Percentiles rank a stretch among this genome's conserved stretches.
Conservation (phyloP, 192 early-diverging fungal genomes). For the Bifiguratus adelaidae region DNA sequence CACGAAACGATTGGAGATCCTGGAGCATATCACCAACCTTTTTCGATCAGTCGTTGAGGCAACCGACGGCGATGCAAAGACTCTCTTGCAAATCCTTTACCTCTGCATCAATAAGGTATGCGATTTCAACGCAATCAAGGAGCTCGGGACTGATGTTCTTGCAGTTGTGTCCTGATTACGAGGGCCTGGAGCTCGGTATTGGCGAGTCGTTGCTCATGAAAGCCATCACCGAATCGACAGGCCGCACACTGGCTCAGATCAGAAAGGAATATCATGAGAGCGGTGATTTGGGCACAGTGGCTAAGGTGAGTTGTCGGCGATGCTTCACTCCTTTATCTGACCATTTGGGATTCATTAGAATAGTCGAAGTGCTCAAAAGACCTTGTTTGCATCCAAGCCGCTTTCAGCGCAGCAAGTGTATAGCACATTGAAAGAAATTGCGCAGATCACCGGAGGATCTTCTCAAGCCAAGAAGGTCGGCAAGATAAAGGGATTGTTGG, state of each 20-base stretch:
- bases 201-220: slow-evolving; percentile 91
- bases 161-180: slow-evolving; percentile 86
- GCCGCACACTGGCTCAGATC: slow-evolving; percentile 58
- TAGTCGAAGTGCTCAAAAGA: slow-evolving; percentile 77
- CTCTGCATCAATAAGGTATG: slow-evolving; percentile 81
- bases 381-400: slow-evolving; percentile 71
- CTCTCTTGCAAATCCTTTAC: slow-evolving; percentile 70
- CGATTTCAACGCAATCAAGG: background rate
- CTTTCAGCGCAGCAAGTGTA: slow-evolving; percentile 77
- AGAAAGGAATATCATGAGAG: slow-evolving; percentile 65
- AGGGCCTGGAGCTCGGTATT: slow-evolving; percentile 91
- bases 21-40: slow-evolving; percentile 57
- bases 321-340: background rate
- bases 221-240: slow-evolving; percentile 85
- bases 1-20: slow-evolving; percentile 80
- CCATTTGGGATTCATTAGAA: slow-evolving; percentile 13
- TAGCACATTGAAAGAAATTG: slow-evolving; percentile 78
- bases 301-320: slow-evolving; percentile 36
- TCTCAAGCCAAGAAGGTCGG: slow-evolving; percentile 68
- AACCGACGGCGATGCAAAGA: slow-evolving; percentile 45
- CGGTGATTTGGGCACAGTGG: slow-evolving; percentile 90
- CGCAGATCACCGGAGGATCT: slow-evolving; percentile 65
- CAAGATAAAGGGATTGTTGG: slow-evolving; percentile 67
- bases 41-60: slow-evolving; percentile 52
- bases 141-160: background rate